Conservation (phyloP, 257 asterid species). For the Solanum virginianum region DNA sequence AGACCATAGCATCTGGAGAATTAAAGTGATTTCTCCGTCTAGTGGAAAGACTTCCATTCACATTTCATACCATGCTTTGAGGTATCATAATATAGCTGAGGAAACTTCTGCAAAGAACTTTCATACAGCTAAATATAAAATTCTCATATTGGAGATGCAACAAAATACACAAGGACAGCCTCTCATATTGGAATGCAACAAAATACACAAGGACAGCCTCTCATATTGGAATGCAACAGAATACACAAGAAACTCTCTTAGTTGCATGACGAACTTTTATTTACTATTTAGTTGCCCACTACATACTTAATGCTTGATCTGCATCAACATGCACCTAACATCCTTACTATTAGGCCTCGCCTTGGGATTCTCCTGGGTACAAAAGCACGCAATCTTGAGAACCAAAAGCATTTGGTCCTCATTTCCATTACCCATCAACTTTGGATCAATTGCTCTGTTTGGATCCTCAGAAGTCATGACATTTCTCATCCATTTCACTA, state of each 20-base stretch:
- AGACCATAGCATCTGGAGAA: background rate
- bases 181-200: background rate
- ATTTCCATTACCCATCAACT: constrained; percentile 43
- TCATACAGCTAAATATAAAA: background rate
- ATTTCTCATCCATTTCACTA: constrained; percentile 84
- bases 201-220: background rate
- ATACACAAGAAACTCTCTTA: background rate
- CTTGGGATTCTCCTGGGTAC: constrained; percentile 66
- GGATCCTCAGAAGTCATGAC: constrained; percentile 76
- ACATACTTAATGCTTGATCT: constrained; percentile 33
- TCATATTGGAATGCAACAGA: background rate
- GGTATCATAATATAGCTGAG: background rate
- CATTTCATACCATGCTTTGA: background rate
- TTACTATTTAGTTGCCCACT: background rate
- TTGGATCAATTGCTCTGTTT: constrained; percentile 48
- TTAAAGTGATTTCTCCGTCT: background rate
- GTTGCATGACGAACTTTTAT: background rate
- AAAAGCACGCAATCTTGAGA: constrained; percentile 79
- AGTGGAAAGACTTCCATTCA: background rate
- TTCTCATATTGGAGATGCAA: background rate
- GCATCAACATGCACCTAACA: constrained; percentile 61
- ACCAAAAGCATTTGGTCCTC: constrained; percentile 86
- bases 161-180: background rate
- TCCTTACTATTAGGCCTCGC: constrained; percentile 83
- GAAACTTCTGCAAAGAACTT: background rate